Base-by-base conservation (phyloP, 441 rosid species). In the Corymbia citriodora region DNA sequence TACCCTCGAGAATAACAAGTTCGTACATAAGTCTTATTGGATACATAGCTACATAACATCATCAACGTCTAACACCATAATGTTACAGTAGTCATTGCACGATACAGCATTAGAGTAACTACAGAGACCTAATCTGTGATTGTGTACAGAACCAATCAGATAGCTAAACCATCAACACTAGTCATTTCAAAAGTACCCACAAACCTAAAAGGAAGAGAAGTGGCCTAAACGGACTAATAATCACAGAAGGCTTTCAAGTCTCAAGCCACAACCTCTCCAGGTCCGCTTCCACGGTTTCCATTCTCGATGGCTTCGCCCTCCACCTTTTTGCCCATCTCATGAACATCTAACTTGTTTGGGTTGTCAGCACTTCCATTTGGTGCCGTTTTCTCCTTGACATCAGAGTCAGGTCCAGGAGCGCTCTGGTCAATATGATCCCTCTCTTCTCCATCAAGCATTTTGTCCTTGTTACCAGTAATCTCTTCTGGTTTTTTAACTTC, bases 271-370 rank as follows among this genome's bases (percentile, higher is more conserved):
- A 90, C 88, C 90, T 90, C 87, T 29, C 57, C 93, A 23, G 89
- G 92, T 48, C 91, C 91, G 31, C 59, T 72, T 29, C 93, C 94
- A 68, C 79, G 79, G 72, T 88, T 92, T 49, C 94, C 94, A 91
- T 94, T 95, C 92, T 92, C 92, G 61, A 89, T 87, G 57, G 54
- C 91, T 90, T 92, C 93, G 70, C 91, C 95, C 79, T 92, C 94
- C 13, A 90, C 91, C 87, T 91, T 92, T 88, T 90, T 92, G 83
- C 89, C 91, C 70, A 63, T 48, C 90, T 89, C 89, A 33, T 59
- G 89, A 25, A 88, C 53, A 40, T 55, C 93, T 65, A 91, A 87
- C 54, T 17, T 82, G 55, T 90, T 88, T 25, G 88, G 91, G 70
- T 91, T 90, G 87, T 91, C 92, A 13, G 81, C 89, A 14, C 87